Percentiles rank a stretch among this genome's conserved stretches.
phyloP scores from a whole-genome alignment of 2,329 filamentous ascomycete genomes.

The Paraconiothyrium sp. region DNA sequence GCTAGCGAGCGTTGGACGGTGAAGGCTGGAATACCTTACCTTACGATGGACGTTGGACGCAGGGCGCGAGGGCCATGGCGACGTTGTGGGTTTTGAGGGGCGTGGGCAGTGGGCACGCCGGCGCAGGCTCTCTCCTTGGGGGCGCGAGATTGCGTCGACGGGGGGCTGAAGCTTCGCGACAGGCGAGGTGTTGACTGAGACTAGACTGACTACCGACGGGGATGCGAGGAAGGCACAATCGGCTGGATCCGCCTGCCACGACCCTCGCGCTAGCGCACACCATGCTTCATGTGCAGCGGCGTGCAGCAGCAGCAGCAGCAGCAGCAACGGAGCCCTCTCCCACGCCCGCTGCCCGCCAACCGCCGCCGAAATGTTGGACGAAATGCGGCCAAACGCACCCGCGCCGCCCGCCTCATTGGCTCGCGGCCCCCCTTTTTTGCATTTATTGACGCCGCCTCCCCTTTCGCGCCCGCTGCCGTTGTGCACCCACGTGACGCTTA shows the following conservation, averaged over 20 bases:
- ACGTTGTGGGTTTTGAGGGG: conserved; percentile 22
- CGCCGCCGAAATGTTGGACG: not conserved
- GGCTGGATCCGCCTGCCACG: conserved; percentile 21
- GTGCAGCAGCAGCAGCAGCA: too few species aligned
- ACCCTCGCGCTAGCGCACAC: not conserved
- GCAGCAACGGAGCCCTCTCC: too few species aligned
- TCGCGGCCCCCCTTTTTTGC: conserved; percentile 35
- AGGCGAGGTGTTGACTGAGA: conserved; percentile 12
- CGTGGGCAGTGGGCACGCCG: not conserved
- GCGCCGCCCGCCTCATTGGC: conserved; percentile 31
- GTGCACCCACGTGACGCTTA: conserved; percentile 32
- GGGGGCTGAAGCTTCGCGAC: conserved; percentile 14
- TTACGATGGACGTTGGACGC: not conserved
- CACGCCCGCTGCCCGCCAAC: not conserved
- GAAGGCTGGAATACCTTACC: too few species aligned
- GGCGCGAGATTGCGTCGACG: conserved; percentile 15
- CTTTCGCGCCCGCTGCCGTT: conserved; percentile 10
- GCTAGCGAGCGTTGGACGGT: not conserved
- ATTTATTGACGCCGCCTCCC: conserved; percentile 33
- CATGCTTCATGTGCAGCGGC: not conserved
- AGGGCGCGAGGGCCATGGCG: conserved; percentile 22
- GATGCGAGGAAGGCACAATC: conserved; percentile 20
- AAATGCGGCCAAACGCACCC: conserved; percentile 15
- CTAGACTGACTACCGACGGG: conserved; percentile 8
- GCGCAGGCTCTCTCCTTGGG: conserved; percentile 6